These are phyloP conservation scores for Tulasnella sp. DNA, from an alignment of 768 basidiomycete species.

Conservation along the genomic window DNA sequence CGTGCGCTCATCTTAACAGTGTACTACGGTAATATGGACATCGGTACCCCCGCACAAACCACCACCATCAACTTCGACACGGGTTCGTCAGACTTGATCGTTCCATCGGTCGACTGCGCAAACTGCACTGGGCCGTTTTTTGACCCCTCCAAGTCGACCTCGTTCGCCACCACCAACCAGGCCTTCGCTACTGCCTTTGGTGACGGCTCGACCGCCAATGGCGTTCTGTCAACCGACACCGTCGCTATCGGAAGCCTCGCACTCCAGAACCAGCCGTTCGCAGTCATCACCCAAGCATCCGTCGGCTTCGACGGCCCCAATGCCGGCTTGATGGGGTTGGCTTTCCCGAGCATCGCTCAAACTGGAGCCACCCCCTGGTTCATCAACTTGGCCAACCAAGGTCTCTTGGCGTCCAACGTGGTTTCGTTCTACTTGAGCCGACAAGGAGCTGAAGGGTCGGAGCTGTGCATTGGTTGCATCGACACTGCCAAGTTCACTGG, in stretches of 20 bases:
- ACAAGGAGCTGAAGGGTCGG: neutral
- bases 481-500: constrained; percentile 14
- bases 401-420: constrained; percentile 6
- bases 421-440: constrained; percentile 11
- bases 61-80: constrained; percentile 24
- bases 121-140: neutral
- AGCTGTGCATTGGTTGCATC: constrained; percentile 15
- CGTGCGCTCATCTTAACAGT: neutral
- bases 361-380: neutral
- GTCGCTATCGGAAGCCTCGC: neutral
- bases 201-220: neutral
- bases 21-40: neutral
- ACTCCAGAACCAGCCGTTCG: neutral
- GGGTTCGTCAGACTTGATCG: constrained; percentile 25
- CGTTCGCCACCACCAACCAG: neutral
- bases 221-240: neutral
- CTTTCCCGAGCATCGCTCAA: neutral
- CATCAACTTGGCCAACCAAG: neutral
- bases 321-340: neutral
- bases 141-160: neutral
- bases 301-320: neutral
- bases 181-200: neutral
- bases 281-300: neutral
- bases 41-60: constrained; percentile 13
- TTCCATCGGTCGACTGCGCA: neutral